Conservation (phyloP, 768 basidiomycete genomes). For the Lactarius vividus region DNA sequence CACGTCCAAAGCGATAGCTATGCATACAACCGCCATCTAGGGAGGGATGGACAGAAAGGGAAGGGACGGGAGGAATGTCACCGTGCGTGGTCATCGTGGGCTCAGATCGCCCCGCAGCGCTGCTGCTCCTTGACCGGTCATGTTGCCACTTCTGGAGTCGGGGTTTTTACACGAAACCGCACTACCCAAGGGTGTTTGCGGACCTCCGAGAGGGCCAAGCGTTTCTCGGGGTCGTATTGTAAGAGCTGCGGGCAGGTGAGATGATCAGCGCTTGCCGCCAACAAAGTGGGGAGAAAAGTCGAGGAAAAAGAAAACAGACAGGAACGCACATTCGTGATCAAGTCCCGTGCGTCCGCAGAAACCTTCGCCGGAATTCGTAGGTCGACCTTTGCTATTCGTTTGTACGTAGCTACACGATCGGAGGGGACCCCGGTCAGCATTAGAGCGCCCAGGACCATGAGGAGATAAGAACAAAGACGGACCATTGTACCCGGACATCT, state of each 20-base stretch:
- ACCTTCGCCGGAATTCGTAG: slow-evolving; percentile 46
- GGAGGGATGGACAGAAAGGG: neutral
- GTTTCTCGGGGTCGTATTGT: slow-evolving; percentile 47
- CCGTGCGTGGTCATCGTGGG: neutral
- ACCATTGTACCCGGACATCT: slow-evolving; percentile 75
- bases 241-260: slow-evolving; percentile 59
- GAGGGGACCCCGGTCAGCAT: slow-evolving; percentile 21
- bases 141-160: slow-evolving; percentile 4
- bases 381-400: slow-evolving; percentile 86
- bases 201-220: slow-evolving; percentile 45
- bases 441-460: slow-evolving; percentile 12
- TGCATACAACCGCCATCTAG: neutral
- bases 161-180: slow-evolving; percentile 27
- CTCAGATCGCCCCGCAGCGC: neutral
- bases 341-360: slow-evolving; percentile 44
- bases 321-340: slow-evolving; percentile 42
- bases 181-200: slow-evolving; percentile 45
- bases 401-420: slow-evolving; percentile 69
- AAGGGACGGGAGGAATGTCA: neutral
- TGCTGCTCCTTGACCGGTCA: neutral
- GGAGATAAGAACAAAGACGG: slow-evolving; percentile 30
- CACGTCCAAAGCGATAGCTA: slow-evolving; percentile 2
- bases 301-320: neutral
- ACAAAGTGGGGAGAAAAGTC: neutral
- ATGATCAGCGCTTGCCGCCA: slow-evolving; percentile 16